Base-by-base conservation (phyloP, 495 filamentous ascomycete species). In the Podospora conica region DNA sequence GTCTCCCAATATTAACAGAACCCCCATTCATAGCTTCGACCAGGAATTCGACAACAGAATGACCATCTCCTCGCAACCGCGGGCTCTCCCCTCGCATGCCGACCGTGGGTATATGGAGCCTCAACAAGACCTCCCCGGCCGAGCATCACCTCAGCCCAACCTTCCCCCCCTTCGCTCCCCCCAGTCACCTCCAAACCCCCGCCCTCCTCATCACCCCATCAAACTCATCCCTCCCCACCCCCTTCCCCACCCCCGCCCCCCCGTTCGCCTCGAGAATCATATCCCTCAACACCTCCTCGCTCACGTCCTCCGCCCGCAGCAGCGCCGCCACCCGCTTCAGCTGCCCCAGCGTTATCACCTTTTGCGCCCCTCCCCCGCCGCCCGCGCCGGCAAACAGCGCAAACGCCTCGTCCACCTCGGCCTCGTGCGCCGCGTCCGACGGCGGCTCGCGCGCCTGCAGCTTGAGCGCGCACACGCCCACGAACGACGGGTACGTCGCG, bases 261-360 rank as follows among this genome's bases (percentile, higher is more conserved):
- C 90, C 92, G 76, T 93, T 96, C 67, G 92, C 95, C 81, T 97
- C 95, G 53, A 90, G 73, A 55, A 98, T 87, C 95, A 98, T 98
- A 81, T 96, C 91, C 77, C 82, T 84, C 69, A 98, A 77, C 74
- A 96, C 70, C 22, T 90, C 85, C 70, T 97, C 95, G 20, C 83
- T 83, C 29, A 96, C 87, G 67, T 90, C 84, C 70, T 96, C 92
- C 76, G 96, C 89, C 75, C 91, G 88, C 71, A 98, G 76, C 66
- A 91, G 86, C 70, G 83, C 86, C 61, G 94, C 93, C 62, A 98
- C 87, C 71, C 90, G 82, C 75, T 83, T 86, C 74, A 98, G 78
- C 74, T 94, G 86, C 22, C 79, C 79, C 58, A 98, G 68, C 11
- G 88, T 94, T 68, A 98, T 96, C 9, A 82, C 81, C 20, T n/a